Evolutionary conservation across 306 rosid genomes (phyloP), one percentile per base, ranked within the genome.

Genomic region (Crotalaria pallida): DNA sequence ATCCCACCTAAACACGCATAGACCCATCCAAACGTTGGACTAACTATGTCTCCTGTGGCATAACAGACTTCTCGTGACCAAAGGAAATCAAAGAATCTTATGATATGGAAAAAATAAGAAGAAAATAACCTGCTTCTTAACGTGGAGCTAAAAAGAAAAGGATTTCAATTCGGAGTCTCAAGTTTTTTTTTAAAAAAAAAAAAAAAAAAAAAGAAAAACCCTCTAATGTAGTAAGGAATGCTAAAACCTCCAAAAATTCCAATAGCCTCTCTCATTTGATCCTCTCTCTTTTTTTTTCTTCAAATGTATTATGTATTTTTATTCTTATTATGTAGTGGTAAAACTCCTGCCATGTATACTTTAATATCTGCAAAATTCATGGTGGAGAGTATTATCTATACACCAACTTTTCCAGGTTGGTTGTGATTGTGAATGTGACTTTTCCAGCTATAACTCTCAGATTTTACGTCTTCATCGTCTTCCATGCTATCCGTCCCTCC

Each of bases 351-450:
- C 84, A 69, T 81, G 85, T 79, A 74, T 80, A 75, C 69, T 72
- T 31, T 78, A 71, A 76, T 86, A 86, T 92, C 96, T 81, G 95
- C 96, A 89, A 89, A 88, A 88, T 82, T 88, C 86, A 82, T 84
- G 89, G 88, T 71, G 83, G 79, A 82, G 76, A 60, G 73, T 63
- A 82, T 73, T 13, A 80, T 76, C 96, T 91, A 94, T 88, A 85
- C 92, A 91, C 74, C 85, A 75, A 77, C 75, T 75, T 85, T 85
- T 83, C 81, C 86, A 26, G 78, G n/a, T n/a, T n/a, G n/a, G n/a
- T n/a, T 69, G 71, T 63, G 82, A 31, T 79, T 84, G 36, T 79
- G 81, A 71, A 60, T 59, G 64, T 79, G 85, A 70, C 82, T 74
- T 75, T 86, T 90, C 92, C 97, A 90, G 84, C 91, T 78, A 81